Conservation (phyloP, 2,329 filamentous ascomycete species). For the Xylariales sp. region DNA sequence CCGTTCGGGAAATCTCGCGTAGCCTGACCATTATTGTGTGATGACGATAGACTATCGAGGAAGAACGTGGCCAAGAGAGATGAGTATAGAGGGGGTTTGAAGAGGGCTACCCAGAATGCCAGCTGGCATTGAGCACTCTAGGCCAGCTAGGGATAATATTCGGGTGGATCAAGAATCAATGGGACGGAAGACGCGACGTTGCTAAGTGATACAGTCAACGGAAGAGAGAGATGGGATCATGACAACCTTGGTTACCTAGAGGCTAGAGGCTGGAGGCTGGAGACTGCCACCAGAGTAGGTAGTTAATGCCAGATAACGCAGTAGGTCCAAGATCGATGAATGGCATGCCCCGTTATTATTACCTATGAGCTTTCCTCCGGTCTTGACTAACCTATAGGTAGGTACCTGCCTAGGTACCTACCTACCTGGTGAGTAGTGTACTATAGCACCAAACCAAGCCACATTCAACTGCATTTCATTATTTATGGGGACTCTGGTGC, state of each 20-base stretch:
- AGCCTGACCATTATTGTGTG: slow-evolving; percentile 84
- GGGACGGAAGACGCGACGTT: slow-evolving; percentile 30
- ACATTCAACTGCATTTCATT: slow-evolving; percentile 12
- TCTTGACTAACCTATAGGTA: slow-evolving; percentile 5
- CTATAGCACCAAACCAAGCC: background rate
- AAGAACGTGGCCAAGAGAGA: slow-evolving; percentile 46
- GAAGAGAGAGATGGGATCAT: slow-evolving; percentile 19
- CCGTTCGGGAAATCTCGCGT: slow-evolving; percentile 95
- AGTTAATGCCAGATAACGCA: slow-evolving; percentile 43
- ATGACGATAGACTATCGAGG: slow-evolving; percentile 25
- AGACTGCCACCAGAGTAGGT: background rate
- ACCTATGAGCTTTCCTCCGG: slow-evolving; percentile 16
- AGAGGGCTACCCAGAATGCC: slow-evolving; percentile 43
- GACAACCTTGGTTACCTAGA: slow-evolving; percentile 18
- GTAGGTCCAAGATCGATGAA: slow-evolving; percentile 24
- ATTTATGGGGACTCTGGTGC: slow-evolving; percentile 22
- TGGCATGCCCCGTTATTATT: slow-evolving; percentile 31
- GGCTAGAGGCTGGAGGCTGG: background rate
- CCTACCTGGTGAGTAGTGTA: no score
- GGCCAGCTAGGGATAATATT: slow-evolving; percentile 47
- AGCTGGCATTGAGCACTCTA: slow-evolving; percentile 51
- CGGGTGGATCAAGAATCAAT: slow-evolving; percentile 27
- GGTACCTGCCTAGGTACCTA: no score
- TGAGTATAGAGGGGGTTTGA: slow-evolving; percentile 26
- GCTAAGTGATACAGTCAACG: slow-evolving; percentile 15